Evolutionary conservation across 257 asterid species (phyloP).

Genomic region (Striga asiatica): DNA sequence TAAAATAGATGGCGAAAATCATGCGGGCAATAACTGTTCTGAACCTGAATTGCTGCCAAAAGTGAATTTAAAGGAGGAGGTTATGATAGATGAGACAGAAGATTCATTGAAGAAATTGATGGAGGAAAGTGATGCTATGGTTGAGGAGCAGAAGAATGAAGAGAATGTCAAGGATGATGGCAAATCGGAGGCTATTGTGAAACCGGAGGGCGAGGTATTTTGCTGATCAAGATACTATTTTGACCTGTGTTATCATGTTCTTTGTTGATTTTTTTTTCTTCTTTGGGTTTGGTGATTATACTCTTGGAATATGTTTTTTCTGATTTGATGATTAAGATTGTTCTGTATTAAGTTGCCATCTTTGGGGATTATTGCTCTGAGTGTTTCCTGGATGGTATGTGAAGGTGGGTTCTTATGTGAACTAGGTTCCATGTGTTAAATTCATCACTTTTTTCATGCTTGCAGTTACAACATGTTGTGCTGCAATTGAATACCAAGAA

Average conservation of each 20-base stretch:
- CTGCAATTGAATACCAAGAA: no score
- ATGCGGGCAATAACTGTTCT: neutral
- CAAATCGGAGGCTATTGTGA: constrained; percentile 14
- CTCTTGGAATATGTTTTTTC: no score
- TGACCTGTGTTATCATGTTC: constrained; percentile 9
- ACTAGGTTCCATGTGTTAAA: no score
- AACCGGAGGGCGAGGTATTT: constrained; percentile 22
- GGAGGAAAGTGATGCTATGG: constrained; percentile 23
- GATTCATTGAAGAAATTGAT: constrained; percentile 20
- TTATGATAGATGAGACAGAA: constrained; percentile 12
- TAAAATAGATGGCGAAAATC: neutral
- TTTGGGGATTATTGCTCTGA: no score
- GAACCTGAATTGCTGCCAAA: constrained; percentile 15
- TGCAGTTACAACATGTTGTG: no score
- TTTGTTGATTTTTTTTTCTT: neutral
- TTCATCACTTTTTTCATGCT: no score
- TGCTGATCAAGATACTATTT: neutral
- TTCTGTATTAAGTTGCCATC: no score
- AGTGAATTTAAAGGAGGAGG: constrained; percentile 24
- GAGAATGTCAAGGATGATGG: constrained; percentile 17
- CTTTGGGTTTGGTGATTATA: no score
- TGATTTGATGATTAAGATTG: no score
- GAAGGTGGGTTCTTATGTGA: no score
- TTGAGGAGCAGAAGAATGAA: constrained; percentile 22
- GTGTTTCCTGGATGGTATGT: no score